Evolutionary conservation across 768 basidiomycete genomes (phyloP), one percentile per base, ranked within the genome.

Genomic region (Kwoniella dejecticola): DNA sequence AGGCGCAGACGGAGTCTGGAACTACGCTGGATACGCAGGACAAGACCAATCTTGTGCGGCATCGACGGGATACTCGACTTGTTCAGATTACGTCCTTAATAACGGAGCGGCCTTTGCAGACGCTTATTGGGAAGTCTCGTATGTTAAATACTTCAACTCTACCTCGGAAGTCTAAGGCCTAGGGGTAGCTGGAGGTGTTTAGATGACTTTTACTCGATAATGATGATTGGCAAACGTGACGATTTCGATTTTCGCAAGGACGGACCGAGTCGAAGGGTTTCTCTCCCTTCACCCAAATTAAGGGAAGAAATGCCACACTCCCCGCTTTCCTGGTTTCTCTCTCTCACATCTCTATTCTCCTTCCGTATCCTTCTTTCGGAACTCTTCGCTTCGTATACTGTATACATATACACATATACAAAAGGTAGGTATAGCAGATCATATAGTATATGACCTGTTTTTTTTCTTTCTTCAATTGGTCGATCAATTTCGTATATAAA

Each of bases 1-100:
- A 11, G 85, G 87, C 24, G 75, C 75, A 24, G 74, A 75, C 48
- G 81, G 80, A 46, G 88, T 85, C n/a, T 97, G 93, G 93, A 81
- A 79, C 49, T 63, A 87, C 50, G 90, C 90, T 29, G 83, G 88
- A 54, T 89, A 89, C 56, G 78, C 78, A 17, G 92, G 92, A 52
- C 92, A 94, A 80, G 85, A 85, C 17, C 84, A 88, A 76, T 91
- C 89, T 77, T 97, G 93, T 71, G 89, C 90, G 15, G 81, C 86
- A 68, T 83, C 84, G 67, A 97, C 93, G 13, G 91, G 91, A 40
- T 87, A 86, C 77, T 81, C 88, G 24, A 89, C 88, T 4, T 97
- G 93, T 68, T 83, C 86, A 52, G 85, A 85, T 13, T 97, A 87
- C 76, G 87, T 96, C 26, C 82, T 82, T 63, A 84, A 84, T 41